Conservation (phyloP, 768 basidiomycete genomes). For the Lactifluus echinatus region DNA sequence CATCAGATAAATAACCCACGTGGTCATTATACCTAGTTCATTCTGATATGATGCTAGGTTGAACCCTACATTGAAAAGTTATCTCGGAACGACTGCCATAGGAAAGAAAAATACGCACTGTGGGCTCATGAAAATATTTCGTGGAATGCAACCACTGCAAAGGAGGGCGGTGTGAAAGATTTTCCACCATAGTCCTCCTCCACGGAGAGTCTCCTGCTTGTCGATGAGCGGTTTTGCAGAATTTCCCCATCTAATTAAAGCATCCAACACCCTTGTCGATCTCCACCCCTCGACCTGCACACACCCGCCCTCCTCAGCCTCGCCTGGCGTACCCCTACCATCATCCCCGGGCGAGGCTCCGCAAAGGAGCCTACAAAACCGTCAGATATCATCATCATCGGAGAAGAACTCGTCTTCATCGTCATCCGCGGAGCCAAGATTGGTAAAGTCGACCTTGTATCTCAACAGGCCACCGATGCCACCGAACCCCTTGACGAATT, state of each 20-base stretch:
- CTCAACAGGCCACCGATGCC: slow-evolving; percentile 93
- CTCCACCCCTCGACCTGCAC: neutral
- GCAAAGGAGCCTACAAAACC: slow-evolving; percentile 66
- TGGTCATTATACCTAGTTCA: neutral
- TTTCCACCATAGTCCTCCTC: neutral
- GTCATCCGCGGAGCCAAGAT: slow-evolving; percentile 64
- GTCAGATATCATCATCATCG: slow-evolving; percentile 78
- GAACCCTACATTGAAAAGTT: neutral
- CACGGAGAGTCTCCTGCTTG: neutral
- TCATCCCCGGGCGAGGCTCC: slow-evolving; percentile 59
- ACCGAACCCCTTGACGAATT: slow-evolving; percentile 98
- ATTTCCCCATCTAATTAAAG: neutral
- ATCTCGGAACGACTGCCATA: neutral
- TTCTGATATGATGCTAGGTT: neutral
- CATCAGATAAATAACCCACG: neutral
- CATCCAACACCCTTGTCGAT: neutral
- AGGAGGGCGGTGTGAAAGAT: neutral
- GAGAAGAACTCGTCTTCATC: slow-evolving; percentile 77
- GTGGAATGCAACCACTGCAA: neutral
- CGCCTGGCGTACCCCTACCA: slow-evolving; percentile 52
- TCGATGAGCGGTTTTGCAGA: neutral
- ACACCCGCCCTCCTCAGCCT: slow-evolving; percentile 36
- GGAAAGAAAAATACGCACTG: slow-evolving; percentile 1
- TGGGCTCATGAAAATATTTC: neutral
- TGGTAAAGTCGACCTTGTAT: slow-evolving; percentile 96